Percentiles rank a stretch among this genome's conserved stretches.
Evolutionary conservation across 2,329 filamentous ascomycete genomes (phyloP).

Genomic region (Chalaropsis ovoidea): DNA sequence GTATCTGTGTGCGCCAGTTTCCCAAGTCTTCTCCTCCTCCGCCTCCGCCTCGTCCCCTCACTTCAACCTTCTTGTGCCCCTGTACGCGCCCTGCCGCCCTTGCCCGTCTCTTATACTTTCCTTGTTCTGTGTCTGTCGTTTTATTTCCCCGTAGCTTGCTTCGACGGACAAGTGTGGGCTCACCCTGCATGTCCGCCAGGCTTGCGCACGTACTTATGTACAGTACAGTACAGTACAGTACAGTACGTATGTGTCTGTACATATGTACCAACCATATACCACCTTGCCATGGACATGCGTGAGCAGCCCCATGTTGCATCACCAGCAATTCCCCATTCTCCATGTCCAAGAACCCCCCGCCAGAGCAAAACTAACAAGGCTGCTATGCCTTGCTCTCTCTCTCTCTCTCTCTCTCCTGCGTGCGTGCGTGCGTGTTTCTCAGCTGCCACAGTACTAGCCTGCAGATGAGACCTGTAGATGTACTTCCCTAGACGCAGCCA

Average conservation of each 20-base stretch:
- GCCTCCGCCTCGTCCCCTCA: not conserved
- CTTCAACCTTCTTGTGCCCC: not conserved
- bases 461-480: not conserved
- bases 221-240: too few relatives aligned
- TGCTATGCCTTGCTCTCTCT: too few relatives aligned
- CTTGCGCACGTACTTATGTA: not conserved
- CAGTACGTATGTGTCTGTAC: too few relatives aligned
- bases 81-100: not conserved
- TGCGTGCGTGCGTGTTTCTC: not conserved
- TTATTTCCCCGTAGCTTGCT: not conserved
- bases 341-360: too few relatives aligned
- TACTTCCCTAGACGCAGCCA: not conserved
- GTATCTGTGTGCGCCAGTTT: not conserved
- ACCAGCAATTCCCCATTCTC: too few relatives aligned
- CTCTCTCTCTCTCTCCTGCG: not conserved
- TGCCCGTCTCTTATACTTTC: not conserved
- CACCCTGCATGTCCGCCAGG: not conserved
- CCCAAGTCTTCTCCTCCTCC: not conserved
- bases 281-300: too few relatives aligned
- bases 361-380: too few relatives aligned
- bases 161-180: too few relatives aligned
- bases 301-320: not conserved
- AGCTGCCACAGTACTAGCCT: slow-evolving; percentile 11
- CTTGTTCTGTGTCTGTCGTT: too few relatives aligned
- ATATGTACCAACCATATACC: too few relatives aligned